Percentiles rank a stretch among this genome's conserved stretches.
phyloP scores from a whole-genome alignment of 352 stramenopile genomes.

The Phytophthora kernoviae region DNA sequence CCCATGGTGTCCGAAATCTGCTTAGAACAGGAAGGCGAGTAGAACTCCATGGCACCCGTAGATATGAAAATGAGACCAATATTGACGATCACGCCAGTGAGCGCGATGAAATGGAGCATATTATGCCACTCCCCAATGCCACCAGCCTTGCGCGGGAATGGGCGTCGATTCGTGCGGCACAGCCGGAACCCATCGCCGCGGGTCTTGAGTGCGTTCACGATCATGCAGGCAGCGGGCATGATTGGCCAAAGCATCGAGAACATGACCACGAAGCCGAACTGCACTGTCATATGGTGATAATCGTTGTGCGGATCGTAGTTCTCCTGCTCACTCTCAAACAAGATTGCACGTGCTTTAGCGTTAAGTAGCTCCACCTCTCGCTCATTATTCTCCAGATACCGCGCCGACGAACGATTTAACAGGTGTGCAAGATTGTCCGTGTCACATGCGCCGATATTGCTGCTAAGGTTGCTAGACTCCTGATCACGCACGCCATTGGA shows the following conservation, averaged over 20 bases:
- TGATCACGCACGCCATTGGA: slow-evolving; percentile 3
- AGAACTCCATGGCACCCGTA: slow-evolving; percentile 81
- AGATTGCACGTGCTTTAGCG: slow-evolving; percentile 65
- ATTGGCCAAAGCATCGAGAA: slow-evolving; percentile 86
- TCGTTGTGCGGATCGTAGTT: slow-evolving; percentile 86
- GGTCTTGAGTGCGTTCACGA: slow-evolving; percentile 83
- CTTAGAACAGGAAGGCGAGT: slow-evolving; percentile 47
- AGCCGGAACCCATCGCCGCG: slow-evolving; percentile 77
- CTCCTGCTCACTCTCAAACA: slow-evolving; percentile 78
- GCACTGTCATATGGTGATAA: slow-evolving; percentile 80
- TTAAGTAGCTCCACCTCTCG: slow-evolving; percentile 69
- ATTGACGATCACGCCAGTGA: slow-evolving; percentile 76
- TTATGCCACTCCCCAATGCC: slow-evolving; percentile 78
- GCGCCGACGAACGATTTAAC: slow-evolving; percentile 66
- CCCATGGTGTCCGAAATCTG: slow-evolving; percentile 63
- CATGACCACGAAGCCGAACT: slow-evolving; percentile 89
- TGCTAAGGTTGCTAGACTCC: slow-evolving; percentile 2
- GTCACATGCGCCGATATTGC: slow-evolving; percentile 3
- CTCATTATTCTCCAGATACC: slow-evolving; percentile 72
- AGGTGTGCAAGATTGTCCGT: slow-evolving; percentile 37
- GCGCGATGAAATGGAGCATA: slow-evolving; percentile 71
- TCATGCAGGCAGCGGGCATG: slow-evolving; percentile 78
- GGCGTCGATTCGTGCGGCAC: slow-evolving; percentile 73
- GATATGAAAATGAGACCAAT: slow-evolving; percentile 81
- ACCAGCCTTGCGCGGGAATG: slow-evolving; percentile 72